Percentiles rank a stretch among this genome's conserved stretches.
These are phyloP conservation scores for Staphylotrichum longicolle DNA, from an alignment of 495 filamentous ascomycete species.

Conservation along the genomic window DNA sequence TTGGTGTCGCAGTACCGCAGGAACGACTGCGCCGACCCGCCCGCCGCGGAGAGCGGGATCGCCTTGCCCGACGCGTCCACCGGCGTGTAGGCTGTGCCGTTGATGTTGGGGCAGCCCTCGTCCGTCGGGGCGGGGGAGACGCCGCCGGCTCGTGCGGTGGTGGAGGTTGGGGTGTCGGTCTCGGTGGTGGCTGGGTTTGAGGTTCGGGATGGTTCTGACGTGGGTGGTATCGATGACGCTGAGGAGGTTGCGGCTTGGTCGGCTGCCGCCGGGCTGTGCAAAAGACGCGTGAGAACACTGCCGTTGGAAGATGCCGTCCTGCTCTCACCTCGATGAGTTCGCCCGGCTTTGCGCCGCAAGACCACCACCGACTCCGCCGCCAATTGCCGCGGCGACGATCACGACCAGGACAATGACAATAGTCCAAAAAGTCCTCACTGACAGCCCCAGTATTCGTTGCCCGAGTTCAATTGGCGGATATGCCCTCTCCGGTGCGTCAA, in stretches of 20 bases:
- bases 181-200: constrained; percentile 9
- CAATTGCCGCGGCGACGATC: constrained; percentile 34
- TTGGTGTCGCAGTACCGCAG: constrained; percentile 35
- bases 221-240: neutral
- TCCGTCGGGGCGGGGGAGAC: constrained; percentile 22
- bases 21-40: constrained; percentile 30
- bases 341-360: constrained; percentile 14
- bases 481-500: neutral
- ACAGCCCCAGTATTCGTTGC: constrained; percentile 31
- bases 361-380: constrained; percentile 29
- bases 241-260: neutral
- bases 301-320: neutral
- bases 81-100: constrained; percentile 31
- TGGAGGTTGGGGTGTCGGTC: constrained; percentile 5
- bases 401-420: constrained; percentile 29
- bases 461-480: neutral
- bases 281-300: no score
- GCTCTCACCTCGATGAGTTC: constrained; percentile 3
- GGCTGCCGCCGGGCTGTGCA: no score
- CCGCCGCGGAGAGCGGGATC: constrained; percentile 21
- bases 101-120: constrained; percentile 31
- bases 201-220: neutral
- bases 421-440: constrained; percentile 36
- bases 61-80: constrained; percentile 28
- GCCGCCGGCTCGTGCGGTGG: neutral